Evolutionary conservation across 768 basidiomycete species (phyloP).

Genomic region (Kwoniella shandongensis): DNA sequence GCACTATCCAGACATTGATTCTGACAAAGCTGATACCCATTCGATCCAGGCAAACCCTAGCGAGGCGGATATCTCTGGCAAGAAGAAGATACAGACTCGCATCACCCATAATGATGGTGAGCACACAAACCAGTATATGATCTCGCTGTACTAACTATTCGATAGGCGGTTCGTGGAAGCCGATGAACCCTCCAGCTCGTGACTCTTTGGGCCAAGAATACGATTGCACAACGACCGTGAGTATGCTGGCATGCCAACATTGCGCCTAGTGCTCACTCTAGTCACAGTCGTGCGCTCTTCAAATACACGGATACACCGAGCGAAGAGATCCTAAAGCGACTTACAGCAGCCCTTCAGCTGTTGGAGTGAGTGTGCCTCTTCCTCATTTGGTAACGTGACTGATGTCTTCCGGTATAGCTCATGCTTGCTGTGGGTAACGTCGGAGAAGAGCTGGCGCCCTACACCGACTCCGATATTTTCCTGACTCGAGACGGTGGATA

Average conservation of each 20-base stretch:
- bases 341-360: conserved; percentile 86
- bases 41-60: conserved; percentile 62
- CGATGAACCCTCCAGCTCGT: conserved; percentile 66
- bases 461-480: conserved; percentile 90
- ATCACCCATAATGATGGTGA: conserved; percentile 97
- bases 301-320: conserved; percentile 95
- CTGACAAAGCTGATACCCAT: background rate
- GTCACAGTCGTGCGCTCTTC: conserved; percentile 73
- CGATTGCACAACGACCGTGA: conserved; percentile 67
- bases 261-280: conserved; percentile 17
- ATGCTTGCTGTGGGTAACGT: conserved; percentile 97
- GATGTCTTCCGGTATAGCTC: conserved; percentile 52
- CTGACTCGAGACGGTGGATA: conserved; percentile 94
- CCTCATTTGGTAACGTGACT: background rate
- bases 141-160: too few relatives aligned
- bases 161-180: conserved; percentile 86
- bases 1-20: background rate
- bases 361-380: conserved; percentile 58
- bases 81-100: conserved; percentile 74
- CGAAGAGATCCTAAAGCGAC: conserved; percentile 85
- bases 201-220: conserved; percentile 78
- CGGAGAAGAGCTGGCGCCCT: conserved; percentile 74
- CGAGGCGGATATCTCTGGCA: conserved; percentile 68
- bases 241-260: conserved; percentile 24
- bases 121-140: too few relatives aligned